Conservation (phyloP, 495 filamentous ascomycete species). For the Thermochaetoides thermophila region DNA sequence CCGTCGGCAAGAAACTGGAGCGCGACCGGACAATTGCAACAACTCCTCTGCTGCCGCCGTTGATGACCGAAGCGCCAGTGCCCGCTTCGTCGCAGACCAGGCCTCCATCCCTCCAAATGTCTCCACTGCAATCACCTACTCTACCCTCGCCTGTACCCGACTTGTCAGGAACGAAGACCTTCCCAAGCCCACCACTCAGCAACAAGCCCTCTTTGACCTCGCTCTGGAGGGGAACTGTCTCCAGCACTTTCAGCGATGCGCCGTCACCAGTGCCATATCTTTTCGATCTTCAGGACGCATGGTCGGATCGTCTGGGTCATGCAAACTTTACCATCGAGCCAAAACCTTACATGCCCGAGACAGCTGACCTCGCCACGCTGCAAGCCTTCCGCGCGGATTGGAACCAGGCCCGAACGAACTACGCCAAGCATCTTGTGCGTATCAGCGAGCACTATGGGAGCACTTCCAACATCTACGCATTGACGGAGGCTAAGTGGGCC, state of each 20-base stretch:
- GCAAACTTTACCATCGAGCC: conserved; percentile 85
- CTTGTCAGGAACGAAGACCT: conserved; percentile 15
- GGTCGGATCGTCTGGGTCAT: conserved; percentile 73
- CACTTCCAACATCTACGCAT: conserved; percentile 66
- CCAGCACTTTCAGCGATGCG: conserved; percentile 21
- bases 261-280: conserved; percentile 30
- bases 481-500: conserved; percentile 77
- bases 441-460: conserved; percentile 75
- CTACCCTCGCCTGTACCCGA: conserved; percentile 18
- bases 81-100: conserved; percentile 12
- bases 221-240: conserved; percentile 37
- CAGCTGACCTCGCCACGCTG: conserved; percentile 41
- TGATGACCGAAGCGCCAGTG: conserved; percentile 49
- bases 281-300: conserved; percentile 52
- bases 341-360: conserved; percentile 57
- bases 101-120: conserved; percentile 39
- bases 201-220: conserved; percentile 66
- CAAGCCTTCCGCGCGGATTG: conserved; percentile 59
- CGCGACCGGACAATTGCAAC: conserved; percentile 49
- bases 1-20: conserved; percentile 34
- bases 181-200: conserved; percentile 66
- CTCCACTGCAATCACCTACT: conserved; percentile 75
- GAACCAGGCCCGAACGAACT: conserved; percentile 67
- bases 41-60: conserved; percentile 69
- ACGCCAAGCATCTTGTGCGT: conserved; percentile 67